Conservation (phyloP, 2,329 filamentous ascomycete species). For the Zalaria sp. region DNA sequence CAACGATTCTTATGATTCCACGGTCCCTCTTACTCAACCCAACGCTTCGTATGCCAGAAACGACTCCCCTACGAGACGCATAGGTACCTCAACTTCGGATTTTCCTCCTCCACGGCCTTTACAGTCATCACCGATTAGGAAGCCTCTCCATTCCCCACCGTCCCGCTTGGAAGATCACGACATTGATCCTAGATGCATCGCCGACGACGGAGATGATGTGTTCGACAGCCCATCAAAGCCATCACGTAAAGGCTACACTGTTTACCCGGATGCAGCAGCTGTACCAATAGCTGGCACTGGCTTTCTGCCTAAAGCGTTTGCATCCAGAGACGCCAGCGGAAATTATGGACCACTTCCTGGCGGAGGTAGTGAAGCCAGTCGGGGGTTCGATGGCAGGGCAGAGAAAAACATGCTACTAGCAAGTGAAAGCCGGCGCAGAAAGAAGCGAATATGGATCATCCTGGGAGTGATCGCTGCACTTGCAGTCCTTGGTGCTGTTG, state of each 20-base stretch:
- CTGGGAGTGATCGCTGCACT: slow-evolving; percentile 49
- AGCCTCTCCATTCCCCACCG: no score
- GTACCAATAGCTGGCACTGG: slow-evolving; percentile 36
- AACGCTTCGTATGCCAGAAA: no score
- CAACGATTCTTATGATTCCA: no score
- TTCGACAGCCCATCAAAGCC: no score
- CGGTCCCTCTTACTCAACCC: no score
- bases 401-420: slow-evolving; percentile 57
- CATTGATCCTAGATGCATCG: slow-evolving; percentile 66
- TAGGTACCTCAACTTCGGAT: no score
- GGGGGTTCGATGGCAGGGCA: slow-evolving; percentile 8
- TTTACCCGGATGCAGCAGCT: slow-evolving; percentile 15
- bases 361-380: slow-evolving; percentile 12
- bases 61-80: no score
- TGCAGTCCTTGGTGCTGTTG: slow-evolving; percentile 56
- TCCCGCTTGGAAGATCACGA: neutral
- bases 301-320: slow-evolving; percentile 18
- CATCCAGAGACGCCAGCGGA: slow-evolving; percentile 20
- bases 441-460: slow-evolving; percentile 55
- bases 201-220: slow-evolving; percentile 76
- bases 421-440: slow-evolving; percentile 47
- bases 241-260: no score
- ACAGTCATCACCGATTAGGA: no score
- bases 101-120: no score
- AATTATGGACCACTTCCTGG: slow-evolving; percentile 41